These are phyloP conservation scores for Casaregolazyma suthepensis DNA, from an alignment of 1,139 yeast species.

Conservation along the genomic window DNA sequence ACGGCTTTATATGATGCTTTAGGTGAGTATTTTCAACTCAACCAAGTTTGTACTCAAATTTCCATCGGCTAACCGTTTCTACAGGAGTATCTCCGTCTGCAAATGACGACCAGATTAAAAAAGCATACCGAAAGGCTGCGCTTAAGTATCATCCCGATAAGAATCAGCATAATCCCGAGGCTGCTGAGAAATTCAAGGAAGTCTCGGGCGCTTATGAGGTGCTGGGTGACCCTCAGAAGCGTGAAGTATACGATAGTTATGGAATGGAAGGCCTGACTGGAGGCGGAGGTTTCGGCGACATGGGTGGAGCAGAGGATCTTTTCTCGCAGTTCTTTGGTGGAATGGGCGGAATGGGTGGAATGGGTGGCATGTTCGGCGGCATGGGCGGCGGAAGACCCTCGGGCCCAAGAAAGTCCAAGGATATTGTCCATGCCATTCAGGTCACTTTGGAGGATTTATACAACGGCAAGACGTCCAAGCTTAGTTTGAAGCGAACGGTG, in stretches of 20 bases:
- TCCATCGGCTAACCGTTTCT: neutral
- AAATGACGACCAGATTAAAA: conserved; percentile 77
- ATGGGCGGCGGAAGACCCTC: conserved; percentile 52
- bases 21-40: conserved; percentile 34
- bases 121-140: conserved; percentile 92
- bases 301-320: conserved; percentile 74
- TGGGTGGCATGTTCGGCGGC: conserved; percentile 45
- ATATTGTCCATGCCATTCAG: conserved; percentile 80
- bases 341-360: conserved; percentile 38
- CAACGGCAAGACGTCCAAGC: conserved; percentile 91
- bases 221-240: conserved; percentile 78
- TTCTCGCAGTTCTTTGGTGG: conserved; percentile 93
- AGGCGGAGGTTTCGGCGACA: conserved; percentile 64
- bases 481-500: conserved; percentile 88
- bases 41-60: neutral
- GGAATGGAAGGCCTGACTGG: conserved; percentile 91
- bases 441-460: conserved; percentile 83
- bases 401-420: conserved; percentile 66
- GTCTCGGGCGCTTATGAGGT: conserved; percentile 79
- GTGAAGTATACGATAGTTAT: conserved; percentile 79
- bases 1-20: conserved; percentile 80
- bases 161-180: conserved; percentile 75
- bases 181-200: conserved; percentile 94
- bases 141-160: conserved; percentile 95
- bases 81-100: conserved; percentile 68